A percentile compares a stretch with the other conserved stretches of the same genome.
Conservation (phyloP, 108 stramenopile genomes). For the Chaetoceros muelleri region DNA sequence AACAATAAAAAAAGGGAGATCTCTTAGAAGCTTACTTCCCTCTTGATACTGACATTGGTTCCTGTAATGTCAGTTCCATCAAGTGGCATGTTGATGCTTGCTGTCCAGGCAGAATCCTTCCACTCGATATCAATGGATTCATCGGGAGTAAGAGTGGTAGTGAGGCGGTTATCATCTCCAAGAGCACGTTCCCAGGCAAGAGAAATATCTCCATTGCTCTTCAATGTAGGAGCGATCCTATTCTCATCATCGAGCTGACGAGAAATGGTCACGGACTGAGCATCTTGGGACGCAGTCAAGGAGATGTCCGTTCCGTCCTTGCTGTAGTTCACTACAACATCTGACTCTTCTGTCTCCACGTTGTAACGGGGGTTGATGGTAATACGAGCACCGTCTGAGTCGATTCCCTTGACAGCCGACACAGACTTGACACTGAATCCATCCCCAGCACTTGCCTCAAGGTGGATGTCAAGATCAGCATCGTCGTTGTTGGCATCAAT, state of each 20-base stretch:
- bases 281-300: conserved; percentile 54
- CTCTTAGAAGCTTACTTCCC: conserved; percentile 73
- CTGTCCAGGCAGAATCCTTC: conserved; percentile 77
- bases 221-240: conserved; percentile 67
- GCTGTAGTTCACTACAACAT: conserved; percentile 71
- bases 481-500: conserved; percentile 66
- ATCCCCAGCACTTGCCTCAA: conserved; percentile 31
- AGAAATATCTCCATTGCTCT: conserved; percentile 51
- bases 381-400: conserved; percentile 60
- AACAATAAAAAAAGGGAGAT: no score
- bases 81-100: conserved; percentile 70
- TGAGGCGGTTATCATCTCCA: conserved; percentile 53
- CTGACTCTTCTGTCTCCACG: conserved; percentile 36
- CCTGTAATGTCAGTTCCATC: conserved; percentile 50
- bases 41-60: conserved; percentile 68
- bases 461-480: conserved; percentile 40
- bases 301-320: conserved; percentile 55
- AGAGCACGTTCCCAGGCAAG: conserved; percentile 71
- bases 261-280: conserved; percentile 64
- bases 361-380: conserved; percentile 75
- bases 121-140: conserved; percentile 72
- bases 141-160: conserved; percentile 71
- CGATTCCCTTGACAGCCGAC: conserved; percentile 75
- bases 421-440: conserved; percentile 31
- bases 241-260: conserved; percentile 65